These are phyloP conservation scores for Esteya vermicola DNA, from an alignment of 2,329 filamentous ascomycete species.

Conservation along the genomic window DNA sequence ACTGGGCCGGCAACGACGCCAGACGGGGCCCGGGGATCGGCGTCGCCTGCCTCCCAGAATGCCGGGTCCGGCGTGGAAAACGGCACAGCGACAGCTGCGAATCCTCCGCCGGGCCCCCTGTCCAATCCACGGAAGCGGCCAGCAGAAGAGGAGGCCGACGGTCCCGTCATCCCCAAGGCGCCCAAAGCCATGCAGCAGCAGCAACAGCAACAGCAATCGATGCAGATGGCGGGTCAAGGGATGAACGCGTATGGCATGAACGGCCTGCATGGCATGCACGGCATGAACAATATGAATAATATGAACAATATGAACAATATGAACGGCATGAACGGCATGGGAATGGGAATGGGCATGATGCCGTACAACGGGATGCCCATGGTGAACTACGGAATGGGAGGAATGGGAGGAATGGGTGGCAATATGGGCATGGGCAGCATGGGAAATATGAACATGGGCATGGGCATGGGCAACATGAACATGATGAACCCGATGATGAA, in stretches of 20 bases:
- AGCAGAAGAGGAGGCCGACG: conserved; percentile 57
- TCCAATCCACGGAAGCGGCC: conserved; percentile 58
- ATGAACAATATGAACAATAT: no score
- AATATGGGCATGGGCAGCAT: conserved; percentile 27
- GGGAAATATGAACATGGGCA: conserved; percentile 14
- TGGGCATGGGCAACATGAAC: conserved; percentile 18
- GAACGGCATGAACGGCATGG: conserved; percentile 18
- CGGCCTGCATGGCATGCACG: conserved; percentile 16
- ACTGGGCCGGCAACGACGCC: no score
- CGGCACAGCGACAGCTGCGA: conserved; percentile 14
- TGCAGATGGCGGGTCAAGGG: conserved; percentile 26
- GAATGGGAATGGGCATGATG: conserved; percentile 15
- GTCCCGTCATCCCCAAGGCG: conserved; percentile 49
- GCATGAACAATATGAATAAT: conserved; percentile 15
- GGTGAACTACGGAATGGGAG: conserved; percentile 11
- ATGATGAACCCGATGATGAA: conserved; percentile 4
- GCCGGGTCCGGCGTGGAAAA: conserved; percentile 7
- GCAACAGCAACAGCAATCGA: conserved; percentile 25
- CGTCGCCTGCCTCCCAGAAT: conserved; percentile 2
- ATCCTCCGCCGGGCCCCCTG: no score
- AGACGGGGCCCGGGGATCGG: no score
- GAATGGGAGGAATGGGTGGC: conserved; percentile 4
- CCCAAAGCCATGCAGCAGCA: conserved; percentile 51
- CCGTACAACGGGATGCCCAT: conserved; percentile 14
- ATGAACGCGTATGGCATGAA: conserved; percentile 19